Base-by-base conservation (phyloP, 169 alveolate genomes). In the Sarcocystis neurona region DNA sequence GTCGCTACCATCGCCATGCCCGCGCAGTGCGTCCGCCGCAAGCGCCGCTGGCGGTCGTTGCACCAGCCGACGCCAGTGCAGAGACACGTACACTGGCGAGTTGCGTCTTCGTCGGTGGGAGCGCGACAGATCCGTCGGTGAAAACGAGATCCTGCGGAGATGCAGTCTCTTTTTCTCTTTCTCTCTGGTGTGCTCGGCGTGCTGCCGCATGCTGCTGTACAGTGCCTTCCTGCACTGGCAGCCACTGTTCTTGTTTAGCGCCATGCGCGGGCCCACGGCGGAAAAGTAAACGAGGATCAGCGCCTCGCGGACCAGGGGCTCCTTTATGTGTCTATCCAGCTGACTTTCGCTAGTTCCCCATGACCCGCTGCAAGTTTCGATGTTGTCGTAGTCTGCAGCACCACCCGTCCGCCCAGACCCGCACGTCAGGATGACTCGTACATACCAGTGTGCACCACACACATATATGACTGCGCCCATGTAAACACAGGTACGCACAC, bases 271-370 rank as follows among this genome's bases (percentile, higher is more conserved):
- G 87, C 48, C 2, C 75, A 34, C 20, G 66, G n/a, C 39, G 27
- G 87, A 27, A 37, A 79, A 53, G 44, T 79, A 79, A 8, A 95
- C 96, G 43, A 94, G 88, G 44, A 91, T 82, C 50, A 95, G 93
- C 63, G 95, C 95, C 58, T 95, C 97, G 84, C 93, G 91, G 82
- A 95, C 87, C 41, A 94, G 94, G 3, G 97, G 96, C 50, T 94
- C 96, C 85, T 97, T 97, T 15, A 97, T 93, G 68, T 93, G 88
- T 58, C 96, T 90, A 84, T 97, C 98, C 56, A 97, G 93, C 91
- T 93, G 93, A 75, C 97, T 95, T 74, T 95, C 97, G 10, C 6
- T 37, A 0, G 87, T 79, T 2, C 60, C 39, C 15, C 12, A 2
- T 2, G n/a, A 50, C 43, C 87, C 87, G 10, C 53, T 50, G n/a